Evolutionary conservation across 345 rosid genomes (phyloP).

Genomic region (Capsella bursapastoris): DNA sequence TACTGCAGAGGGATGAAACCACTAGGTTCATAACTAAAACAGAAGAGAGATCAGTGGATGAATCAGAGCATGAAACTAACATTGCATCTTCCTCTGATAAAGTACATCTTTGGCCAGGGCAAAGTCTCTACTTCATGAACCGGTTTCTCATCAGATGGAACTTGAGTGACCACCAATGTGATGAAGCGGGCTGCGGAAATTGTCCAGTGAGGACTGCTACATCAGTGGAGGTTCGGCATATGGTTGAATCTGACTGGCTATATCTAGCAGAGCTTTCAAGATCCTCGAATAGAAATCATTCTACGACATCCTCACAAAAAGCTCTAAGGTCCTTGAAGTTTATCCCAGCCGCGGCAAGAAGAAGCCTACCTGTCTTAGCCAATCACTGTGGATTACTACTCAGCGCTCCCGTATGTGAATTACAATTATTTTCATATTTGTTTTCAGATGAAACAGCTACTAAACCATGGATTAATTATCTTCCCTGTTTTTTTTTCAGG

Average conservation of each 20-base stretch:
- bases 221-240: conserved; percentile 59
- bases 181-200: conserved; percentile 12
- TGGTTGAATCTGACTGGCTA: conserved; percentile 82
- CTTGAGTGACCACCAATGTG: conserved; percentile 35
- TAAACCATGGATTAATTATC: neutral
- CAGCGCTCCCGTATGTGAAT: conserved; percentile 69
- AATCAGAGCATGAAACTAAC: conserved; percentile 35
- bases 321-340: conserved; percentile 61
- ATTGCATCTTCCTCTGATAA: conserved; percentile 23
- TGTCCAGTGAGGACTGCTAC: conserved; percentile 42
- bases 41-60: conserved; percentile 41
- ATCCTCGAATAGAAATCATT: conserved; percentile 29
- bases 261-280: conserved; percentile 70
- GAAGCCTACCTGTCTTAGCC: conserved; percentile 78
- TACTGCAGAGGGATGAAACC: conserved; percentile 69
- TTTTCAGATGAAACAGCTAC: neutral
- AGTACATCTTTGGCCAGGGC: conserved; percentile 52
- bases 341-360: conserved; percentile 73
- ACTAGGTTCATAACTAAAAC: conserved; percentile 56
- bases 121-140: conserved; percentile 69
- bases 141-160: conserved; percentile 77
- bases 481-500: conserved; percentile 50
- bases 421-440: neutral
- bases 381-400: conserved; percentile 56
- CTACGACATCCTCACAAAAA: conserved; percentile 53